Percentiles rank a stretch among this genome's conserved stretches.
These are phyloP conservation scores for Herpetomonas muscarum DNA, from an alignment of 208 protist genomes.

Conservation along the genomic window DNA sequence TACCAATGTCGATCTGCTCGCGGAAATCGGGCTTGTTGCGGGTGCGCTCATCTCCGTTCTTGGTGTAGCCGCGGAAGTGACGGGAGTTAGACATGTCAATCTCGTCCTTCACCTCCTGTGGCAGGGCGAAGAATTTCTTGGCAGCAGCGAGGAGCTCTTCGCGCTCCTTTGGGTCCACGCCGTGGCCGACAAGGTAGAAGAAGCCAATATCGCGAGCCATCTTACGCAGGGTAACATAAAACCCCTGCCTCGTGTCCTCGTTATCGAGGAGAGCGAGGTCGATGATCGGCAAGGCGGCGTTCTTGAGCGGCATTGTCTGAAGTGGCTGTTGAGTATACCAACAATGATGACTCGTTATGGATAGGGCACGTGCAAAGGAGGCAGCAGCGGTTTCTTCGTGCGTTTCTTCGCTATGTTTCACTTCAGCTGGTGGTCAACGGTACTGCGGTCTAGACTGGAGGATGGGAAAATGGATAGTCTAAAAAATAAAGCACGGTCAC, in stretches of 20 bases:
- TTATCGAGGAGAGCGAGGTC: slow-evolving; percentile 15
- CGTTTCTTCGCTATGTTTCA: no score
- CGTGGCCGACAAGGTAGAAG: slow-evolving; percentile 18
- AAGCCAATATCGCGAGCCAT: slow-evolving; percentile 15
- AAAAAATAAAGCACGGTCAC: no score
- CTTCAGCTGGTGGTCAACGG: no score
- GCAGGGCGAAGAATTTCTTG: slow-evolving; percentile 14
- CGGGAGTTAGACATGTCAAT: slow-evolving; percentile 11
- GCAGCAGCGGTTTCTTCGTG: no score
- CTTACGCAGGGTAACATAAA: slow-evolving; percentile 11
- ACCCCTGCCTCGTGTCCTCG: slow-evolving; percentile 5
- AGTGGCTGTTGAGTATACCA: no score
- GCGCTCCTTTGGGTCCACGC: slow-evolving; percentile 9
- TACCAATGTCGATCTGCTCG: slow-evolving; percentile 13
- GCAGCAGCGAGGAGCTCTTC: slow-evolving; percentile 4
- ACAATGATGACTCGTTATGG: no score
- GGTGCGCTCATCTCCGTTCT: slow-evolving; percentile 4
- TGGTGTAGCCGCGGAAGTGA: slow-evolving; percentile 18
- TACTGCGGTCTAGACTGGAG: no score
- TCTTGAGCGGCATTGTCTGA: not conserved
- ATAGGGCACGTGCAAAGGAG: no score
- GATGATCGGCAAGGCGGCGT: slow-evolving; percentile 8
- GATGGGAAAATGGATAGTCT: no score
- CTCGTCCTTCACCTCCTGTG: slow-evolving; percentile 17
- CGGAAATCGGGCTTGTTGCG: slow-evolving; percentile 18